Conservation (phyloP, 169 alveolate species). For the Plasmodium fragile region DNA sequence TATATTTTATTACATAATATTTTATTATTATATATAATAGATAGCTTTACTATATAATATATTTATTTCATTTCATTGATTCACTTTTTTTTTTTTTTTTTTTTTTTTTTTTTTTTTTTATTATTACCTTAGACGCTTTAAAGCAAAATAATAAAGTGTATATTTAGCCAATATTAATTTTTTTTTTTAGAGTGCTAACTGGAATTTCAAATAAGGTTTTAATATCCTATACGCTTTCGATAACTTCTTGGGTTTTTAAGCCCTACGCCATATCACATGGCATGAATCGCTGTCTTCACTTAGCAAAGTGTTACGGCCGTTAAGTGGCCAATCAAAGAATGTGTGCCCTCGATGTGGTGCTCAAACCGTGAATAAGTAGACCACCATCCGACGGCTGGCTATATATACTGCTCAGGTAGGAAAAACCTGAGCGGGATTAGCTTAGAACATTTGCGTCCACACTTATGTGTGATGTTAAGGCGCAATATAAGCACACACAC, state of each 20-base stretch:
- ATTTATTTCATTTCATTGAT: not conserved
- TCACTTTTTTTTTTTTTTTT: constrained; percentile 14
- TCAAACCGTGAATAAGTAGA: not conserved
- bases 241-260: not conserved
- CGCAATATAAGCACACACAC: not conserved
- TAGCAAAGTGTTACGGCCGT: not conserved
- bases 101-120: constrained; percentile 7
- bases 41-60: not conserved
- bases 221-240: not conserved
- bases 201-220: not conserved
- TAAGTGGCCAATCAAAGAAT: not conserved
- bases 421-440: not conserved
- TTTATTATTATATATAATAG: not conserved
- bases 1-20: not conserved
- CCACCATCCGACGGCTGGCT: not conserved
- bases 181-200: not conserved
- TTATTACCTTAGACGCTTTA: constrained; percentile 3
- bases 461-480: not conserved
- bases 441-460: not conserved
- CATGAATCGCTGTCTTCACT: not conserved
- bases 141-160: constrained; percentile 1
- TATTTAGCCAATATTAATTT: not conserved
- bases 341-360: not conserved
- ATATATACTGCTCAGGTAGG: not conserved
- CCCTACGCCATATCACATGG: not conserved